Conservation (phyloP, 2,329 filamentous ascomycete genomes). For the Daldinia sp. region DNA sequence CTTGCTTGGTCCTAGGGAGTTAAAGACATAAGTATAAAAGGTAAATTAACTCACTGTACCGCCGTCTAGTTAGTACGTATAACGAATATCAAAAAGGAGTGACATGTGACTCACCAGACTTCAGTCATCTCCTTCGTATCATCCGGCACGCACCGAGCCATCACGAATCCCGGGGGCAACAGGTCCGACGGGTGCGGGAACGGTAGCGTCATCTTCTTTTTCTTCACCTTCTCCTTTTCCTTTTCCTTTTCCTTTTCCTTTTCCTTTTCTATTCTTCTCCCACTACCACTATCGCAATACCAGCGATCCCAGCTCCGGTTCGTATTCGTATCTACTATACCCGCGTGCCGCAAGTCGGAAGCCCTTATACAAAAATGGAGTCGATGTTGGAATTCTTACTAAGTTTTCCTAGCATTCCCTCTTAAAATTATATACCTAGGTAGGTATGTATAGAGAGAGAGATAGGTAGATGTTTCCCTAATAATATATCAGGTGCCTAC, state of each 20-base stretch:
- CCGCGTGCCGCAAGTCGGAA: neutral
- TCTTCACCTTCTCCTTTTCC: neutral
- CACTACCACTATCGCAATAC: neutral
- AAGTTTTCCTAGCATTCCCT: neutral
- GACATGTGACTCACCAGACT: slow-evolving; percentile 43
- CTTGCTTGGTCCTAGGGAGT: too few species aligned
- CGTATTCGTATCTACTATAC: neutral
- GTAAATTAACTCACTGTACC: neutral
- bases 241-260: neutral
- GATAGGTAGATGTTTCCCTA: too few species aligned
- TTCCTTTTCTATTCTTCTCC: neutral
- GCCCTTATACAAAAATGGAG: neutral
- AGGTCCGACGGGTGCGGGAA: slow-evolving; percentile 36
- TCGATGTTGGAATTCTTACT: neutral
- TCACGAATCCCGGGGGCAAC: slow-evolving; percentile 41
- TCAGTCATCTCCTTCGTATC: slow-evolving; percentile 43
- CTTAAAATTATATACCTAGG: too few species aligned
- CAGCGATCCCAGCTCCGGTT: neutral
- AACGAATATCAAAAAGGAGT: neutral
- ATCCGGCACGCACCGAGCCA: slow-evolving; percentile 44
- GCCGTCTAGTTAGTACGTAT: neutral
- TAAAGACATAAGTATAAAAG: too few species aligned
- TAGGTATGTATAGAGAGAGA: too few species aligned
- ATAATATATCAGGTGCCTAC: too few species aligned
- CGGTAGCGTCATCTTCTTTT: slow-evolving; percentile 34